Evolutionary conservation across 1,284 basidiomycete species (phyloP).

Genomic region (Cryptococcus sp.): DNA sequence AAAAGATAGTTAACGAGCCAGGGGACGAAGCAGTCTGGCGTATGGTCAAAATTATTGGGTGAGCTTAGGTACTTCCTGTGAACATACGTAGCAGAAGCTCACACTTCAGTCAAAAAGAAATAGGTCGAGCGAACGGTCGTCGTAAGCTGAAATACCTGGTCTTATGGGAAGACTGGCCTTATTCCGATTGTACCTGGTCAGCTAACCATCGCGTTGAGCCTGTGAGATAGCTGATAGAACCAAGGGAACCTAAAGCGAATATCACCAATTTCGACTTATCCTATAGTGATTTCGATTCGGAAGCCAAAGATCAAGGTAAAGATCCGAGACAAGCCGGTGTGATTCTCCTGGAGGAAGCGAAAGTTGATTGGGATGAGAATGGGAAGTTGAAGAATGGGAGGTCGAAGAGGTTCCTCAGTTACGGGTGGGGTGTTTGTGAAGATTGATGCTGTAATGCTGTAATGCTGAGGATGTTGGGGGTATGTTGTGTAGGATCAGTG

Average conservation of each 20-base stretch:
- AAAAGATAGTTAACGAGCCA: neutral
- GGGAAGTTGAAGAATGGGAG: neutral
- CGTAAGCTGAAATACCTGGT: neutral
- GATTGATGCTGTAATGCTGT: no score
- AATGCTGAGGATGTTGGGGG: no score
- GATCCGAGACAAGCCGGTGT: neutral
- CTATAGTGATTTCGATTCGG: neutral
- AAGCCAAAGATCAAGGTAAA: neutral
- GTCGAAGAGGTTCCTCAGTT: neutral
- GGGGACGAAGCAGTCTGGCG: neutral
- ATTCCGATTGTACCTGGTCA: neutral
- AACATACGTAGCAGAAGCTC: neutral
- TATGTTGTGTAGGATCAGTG: no score
- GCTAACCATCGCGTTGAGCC: neutral
- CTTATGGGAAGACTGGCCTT: neutral
- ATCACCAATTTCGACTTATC: neutral
- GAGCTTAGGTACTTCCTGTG: neutral
- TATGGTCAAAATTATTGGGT: neutral
- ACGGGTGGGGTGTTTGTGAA: neutral
- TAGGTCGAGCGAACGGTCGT: neutral
- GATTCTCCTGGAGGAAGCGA: neutral
- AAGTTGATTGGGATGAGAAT: neutral
- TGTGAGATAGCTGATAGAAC: neutral
- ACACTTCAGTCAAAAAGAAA: neutral
- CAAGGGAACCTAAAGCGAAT: neutral